Evolutionary conservation across 495 filamentous ascomycete genomes (phyloP).

Genomic region (Lepraria neglecta): DNA sequence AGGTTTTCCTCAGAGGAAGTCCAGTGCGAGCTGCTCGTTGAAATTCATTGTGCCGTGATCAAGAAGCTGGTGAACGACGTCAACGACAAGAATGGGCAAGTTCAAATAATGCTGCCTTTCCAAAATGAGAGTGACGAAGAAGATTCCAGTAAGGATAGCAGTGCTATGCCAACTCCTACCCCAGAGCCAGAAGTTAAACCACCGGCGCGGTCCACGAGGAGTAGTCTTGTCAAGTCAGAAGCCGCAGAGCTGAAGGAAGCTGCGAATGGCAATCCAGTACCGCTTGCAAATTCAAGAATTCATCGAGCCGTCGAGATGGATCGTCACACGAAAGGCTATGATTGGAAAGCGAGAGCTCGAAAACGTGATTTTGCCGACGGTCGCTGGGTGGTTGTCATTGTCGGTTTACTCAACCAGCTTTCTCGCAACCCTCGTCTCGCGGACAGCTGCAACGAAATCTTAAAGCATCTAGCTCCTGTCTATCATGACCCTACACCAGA

Average conservation of each 20-base stretch:
- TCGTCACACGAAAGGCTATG: conserved; percentile 43
- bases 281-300: conserved; percentile 39
- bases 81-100: conserved; percentile 63
- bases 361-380: conserved; percentile 84
- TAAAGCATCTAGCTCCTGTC: conserved; percentile 71
- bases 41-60: conserved; percentile 85
- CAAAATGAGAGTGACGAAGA: conserved; percentile 58
- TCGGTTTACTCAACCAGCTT: conserved; percentile 78
- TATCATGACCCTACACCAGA: conserved; percentile 65
- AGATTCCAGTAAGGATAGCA: conserved; percentile 42
- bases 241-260: conserved; percentile 54
- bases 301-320: conserved; percentile 80
- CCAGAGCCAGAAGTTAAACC: conserved; percentile 61
- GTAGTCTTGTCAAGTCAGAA: conserved; percentile 77
- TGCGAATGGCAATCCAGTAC: conserved; percentile 29
- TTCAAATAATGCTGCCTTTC: conserved; percentile 73
- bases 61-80: conserved; percentile 76
- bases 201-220: conserved; percentile 66
- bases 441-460: conserved; percentile 67
- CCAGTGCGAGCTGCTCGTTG: conserved; percentile 81
- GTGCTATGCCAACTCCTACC: conserved; percentile 45
- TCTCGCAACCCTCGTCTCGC: conserved; percentile 66
- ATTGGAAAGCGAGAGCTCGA: conserved; percentile 78
- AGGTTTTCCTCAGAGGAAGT: conserved; percentile 67
- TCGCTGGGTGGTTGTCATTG: conserved; percentile 84